These are phyloP conservation scores for Laguncularia racemosa DNA, from an alignment of 345 rosid genomes.

Conservation along the genomic window DNA sequence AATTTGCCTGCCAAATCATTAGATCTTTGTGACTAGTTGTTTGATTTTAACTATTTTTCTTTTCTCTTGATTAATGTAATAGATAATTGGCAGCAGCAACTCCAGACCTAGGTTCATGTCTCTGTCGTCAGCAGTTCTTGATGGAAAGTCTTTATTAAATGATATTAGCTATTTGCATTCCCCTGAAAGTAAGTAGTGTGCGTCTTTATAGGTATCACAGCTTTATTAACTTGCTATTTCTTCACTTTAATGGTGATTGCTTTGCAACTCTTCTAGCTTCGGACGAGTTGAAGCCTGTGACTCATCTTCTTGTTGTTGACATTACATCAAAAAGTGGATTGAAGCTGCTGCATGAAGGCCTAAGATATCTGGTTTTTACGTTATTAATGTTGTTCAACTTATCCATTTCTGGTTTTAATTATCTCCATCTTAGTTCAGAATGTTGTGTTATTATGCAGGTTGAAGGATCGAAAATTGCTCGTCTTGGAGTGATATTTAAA, in stretches of 20 bases:
- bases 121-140: conserved; percentile 51
- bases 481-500: conserved; percentile 74
- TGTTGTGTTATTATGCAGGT: conserved; percentile 35
- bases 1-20: conserved; percentile 4
- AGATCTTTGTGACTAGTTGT: not conserved
- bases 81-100: conserved; percentile 68
- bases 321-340: conserved; percentile 64
- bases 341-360: conserved; percentile 81
- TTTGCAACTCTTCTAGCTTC: conserved; percentile 38
- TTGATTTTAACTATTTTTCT: not conserved
- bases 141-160: conserved; percentile 50
- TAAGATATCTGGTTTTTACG: conserved; percentile 62
- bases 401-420: conserved; percentile 4
- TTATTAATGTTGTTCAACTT: conserved; percentile 3
- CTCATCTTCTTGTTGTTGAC: conserved; percentile 93
- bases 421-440: not conserved
- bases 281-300: conserved; percentile 87
- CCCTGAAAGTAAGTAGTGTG: conserved; percentile 56
- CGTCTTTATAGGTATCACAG: conserved; percentile 4
- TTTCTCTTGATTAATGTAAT: conserved; percentile 10
- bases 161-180: conserved; percentile 83
- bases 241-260: not conserved
- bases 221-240: not conserved
- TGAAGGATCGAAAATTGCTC: conserved; percentile 73
- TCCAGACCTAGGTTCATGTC: conserved; percentile 61